These are phyloP conservation scores for Pugionium dolabratum DNA, from an alignment of 345 rosid species.

Conservation along the genomic window DNA sequence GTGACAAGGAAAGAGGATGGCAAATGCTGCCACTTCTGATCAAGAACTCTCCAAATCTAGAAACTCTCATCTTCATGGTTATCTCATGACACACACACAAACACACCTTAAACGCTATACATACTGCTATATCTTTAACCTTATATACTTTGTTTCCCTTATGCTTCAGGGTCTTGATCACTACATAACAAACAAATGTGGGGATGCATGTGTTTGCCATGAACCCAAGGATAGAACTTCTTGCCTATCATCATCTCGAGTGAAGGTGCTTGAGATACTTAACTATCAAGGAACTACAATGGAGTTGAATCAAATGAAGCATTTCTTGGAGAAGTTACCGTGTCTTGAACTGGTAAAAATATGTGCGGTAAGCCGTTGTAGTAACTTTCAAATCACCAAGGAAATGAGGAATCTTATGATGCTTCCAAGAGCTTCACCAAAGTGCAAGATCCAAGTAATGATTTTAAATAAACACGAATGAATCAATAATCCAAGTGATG, in stretches of 20 bases:
- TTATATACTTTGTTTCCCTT: not conserved
- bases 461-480: too few relatives aligned
- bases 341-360: conserved; percentile 16
- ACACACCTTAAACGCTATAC: not conserved
- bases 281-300: not conserved
- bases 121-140: not conserved
- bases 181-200: not conserved
- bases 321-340: conserved; percentile 12
- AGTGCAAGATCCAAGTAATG: conserved; percentile 7
- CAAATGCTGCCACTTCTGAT: conserved; percentile 3
- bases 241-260: conserved; percentile 19
- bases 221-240: not conserved
- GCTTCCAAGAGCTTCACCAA: conserved; percentile 18
- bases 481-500: not conserved
- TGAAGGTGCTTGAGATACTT: not conserved
- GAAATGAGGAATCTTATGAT: not conserved
- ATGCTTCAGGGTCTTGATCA: conserved; percentile 10
- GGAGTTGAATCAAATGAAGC: not conserved
- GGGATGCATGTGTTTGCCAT: conserved; percentile 15
- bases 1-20: conserved; percentile 10
- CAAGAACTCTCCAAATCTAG: conserved; percentile 23
- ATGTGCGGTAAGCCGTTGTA: not conserved
- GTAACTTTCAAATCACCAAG: not conserved
- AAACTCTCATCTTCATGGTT: conserved; percentile 22
- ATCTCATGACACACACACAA: conserved; percentile 2